A percentile compares a stretch with the other conserved stretches of the same genome.
These are phyloP conservation scores for Dalbergia oliveri DNA, from an alignment of 306 rosid genomes.

Conservation along the genomic window DNA sequence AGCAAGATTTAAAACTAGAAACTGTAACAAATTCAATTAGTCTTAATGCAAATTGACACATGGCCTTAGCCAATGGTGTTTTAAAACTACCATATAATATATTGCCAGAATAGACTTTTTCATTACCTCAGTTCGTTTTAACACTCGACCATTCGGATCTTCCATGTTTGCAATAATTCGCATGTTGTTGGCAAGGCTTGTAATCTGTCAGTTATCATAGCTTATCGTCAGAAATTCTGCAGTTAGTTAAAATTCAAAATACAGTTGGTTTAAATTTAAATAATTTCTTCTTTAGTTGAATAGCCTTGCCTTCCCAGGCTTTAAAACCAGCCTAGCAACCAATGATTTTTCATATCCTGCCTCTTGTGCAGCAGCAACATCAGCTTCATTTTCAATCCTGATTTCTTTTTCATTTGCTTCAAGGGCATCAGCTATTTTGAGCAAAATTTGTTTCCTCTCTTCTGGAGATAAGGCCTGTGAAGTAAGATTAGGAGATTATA, in stretches of 20 bases:
- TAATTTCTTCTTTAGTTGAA: slow-evolving; percentile 18
- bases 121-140: slow-evolving; percentile 85
- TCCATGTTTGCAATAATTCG: slow-evolving; percentile 92
- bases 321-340: slow-evolving; percentile 81
- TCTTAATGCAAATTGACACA: background rate
- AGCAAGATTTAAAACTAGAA: slow-evolving; percentile 31
- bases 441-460: slow-evolving; percentile 82
- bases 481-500: slow-evolving; percentile 46
- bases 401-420: slow-evolving; percentile 75
- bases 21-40: slow-evolving; percentile 11
- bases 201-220: slow-evolving; percentile 65
- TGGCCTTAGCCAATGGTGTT: slow-evolving; percentile 9
- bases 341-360: slow-evolving; percentile 86
- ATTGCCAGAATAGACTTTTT: slow-evolving; percentile 5
- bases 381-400: slow-evolving; percentile 85
- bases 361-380: slow-evolving; percentile 75
- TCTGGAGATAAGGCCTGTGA: slow-evolving; percentile 78
- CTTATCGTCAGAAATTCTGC: slow-evolving; percentile 44
- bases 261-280: slow-evolving; percentile 27
- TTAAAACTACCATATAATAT: slow-evolving; percentile 25
- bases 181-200: slow-evolving; percentile 80
- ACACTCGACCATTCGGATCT: slow-evolving; percentile 88
- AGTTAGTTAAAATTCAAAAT: slow-evolving; percentile 15
- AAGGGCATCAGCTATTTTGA: slow-evolving; percentile 91
- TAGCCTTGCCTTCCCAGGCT: slow-evolving; percentile 80